A percentile compares a stretch with the other conserved stretches of the same genome.
Conservation (phyloP, 345 rosid species). For the Salix dunnii region DNA sequence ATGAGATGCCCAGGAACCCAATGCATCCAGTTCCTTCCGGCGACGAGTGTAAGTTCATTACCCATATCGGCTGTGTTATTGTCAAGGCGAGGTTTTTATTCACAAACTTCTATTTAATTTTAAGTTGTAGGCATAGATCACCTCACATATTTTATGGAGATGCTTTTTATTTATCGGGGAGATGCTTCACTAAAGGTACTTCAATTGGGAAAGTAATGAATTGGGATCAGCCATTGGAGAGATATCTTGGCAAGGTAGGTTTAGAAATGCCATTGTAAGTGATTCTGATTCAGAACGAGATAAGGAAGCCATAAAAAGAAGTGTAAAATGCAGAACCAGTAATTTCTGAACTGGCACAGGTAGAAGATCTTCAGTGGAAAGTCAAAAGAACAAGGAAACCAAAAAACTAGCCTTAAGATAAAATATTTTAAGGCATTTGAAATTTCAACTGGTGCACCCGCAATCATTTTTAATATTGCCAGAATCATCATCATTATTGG, state of each 20-base stretch:
- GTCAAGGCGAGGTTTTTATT: too few relatives aligned
- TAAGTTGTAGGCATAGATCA: too few relatives aligned
- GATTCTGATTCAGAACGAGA: background rate
- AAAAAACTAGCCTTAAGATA: background rate
- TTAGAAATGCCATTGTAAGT: background rate
- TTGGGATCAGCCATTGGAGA: background rate
- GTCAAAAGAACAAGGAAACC: background rate
- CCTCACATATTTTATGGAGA: too few relatives aligned
- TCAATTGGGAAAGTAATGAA: background rate
- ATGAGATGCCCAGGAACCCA: too few relatives aligned
- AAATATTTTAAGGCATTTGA: too few relatives aligned
- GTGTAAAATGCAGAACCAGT: background rate
- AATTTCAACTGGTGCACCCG: background rate
- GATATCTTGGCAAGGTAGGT: background rate
- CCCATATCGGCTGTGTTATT: too few relatives aligned
- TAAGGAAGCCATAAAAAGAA: background rate
- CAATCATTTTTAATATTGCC: too few relatives aligned
- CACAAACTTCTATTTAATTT: too few relatives aligned
- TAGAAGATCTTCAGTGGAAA: background rate
- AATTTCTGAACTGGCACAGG: background rate
- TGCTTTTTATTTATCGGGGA: background rate
- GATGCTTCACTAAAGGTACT: background rate
- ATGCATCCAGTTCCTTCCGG: too few relatives aligned
- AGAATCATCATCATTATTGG: too few relatives aligned
- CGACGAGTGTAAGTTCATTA: too few relatives aligned